A percentile compares a stretch with the other conserved stretches of the same genome.
Evolutionary conservation across 306 rosid genomes (phyloP).

Genomic region (Rosa persica): DNA sequence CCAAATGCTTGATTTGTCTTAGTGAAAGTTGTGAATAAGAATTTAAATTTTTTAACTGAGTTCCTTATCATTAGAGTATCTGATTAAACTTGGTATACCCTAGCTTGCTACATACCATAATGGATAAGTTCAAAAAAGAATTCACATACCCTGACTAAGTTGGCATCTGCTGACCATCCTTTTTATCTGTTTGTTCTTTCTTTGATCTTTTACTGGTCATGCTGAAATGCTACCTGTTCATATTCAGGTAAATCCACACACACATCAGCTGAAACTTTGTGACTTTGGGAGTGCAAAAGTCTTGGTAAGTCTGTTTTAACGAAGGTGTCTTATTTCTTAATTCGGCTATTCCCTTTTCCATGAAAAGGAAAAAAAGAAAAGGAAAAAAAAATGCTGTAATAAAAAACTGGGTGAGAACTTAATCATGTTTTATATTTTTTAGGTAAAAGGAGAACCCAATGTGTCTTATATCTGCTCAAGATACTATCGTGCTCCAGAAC

Average conservation of each 20-base stretch:
- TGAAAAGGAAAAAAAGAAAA: neutral
- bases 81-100: neutral
- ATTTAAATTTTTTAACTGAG: neutral
- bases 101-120: neutral
- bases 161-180: neutral
- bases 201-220: conserved; percentile 2
- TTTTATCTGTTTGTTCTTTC: neutral
- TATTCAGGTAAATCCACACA: conserved; percentile 94
- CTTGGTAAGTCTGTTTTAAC: conserved; percentile 60
- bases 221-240: conserved; percentile 34
- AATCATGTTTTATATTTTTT: conserved; percentile 36
- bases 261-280: conserved; percentile 95
- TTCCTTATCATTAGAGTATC: neutral
- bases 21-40: neutral
- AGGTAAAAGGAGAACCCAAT: conserved; percentile 99
- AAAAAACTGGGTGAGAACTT: neutral
- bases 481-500: conserved; percentile 98
- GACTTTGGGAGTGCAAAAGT: conserved; percentile 99
- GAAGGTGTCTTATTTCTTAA: conserved; percentile 15
- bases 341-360: neutral
- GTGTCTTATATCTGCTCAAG: conserved; percentile 99
- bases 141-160: neutral
- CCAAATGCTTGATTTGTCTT: neutral
- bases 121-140: neutral
- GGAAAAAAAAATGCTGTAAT: neutral